These are phyloP conservation scores for Macrotyloma uniflorum DNA, from an alignment of 306 rosid genomes.

Conservation along the genomic window DNA sequence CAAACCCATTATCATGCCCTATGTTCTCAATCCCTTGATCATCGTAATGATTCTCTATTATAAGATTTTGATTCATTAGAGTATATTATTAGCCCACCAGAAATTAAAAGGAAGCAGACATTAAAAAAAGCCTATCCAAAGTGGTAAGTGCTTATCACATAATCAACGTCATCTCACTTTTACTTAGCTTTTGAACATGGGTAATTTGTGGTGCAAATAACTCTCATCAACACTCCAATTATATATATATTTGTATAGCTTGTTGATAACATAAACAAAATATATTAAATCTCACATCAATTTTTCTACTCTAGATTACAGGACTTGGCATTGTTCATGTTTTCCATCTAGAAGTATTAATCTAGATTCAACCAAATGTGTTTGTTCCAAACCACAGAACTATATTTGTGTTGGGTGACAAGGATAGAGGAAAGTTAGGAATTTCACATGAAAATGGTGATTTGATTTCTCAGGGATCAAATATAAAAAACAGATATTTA, in stretches of 20 bases:
- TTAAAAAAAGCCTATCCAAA: constrained; percentile 31
- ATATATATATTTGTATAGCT: not conserved
- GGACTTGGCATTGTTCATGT: constrained; percentile 10
- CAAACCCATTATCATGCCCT: constrained; percentile 73
- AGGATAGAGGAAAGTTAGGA: constrained; percentile 42
- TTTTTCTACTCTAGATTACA: constrained; percentile 6
- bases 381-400: constrained; percentile 42
- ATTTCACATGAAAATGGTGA: constrained; percentile 49
- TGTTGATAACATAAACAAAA: not conserved
- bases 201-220: constrained; percentile 38
- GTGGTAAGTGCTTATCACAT: constrained; percentile 48
- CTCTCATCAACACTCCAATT: constrained; percentile 7
- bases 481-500: constrained; percentile 12
- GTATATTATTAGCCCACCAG: constrained; percentile 42
- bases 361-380: constrained; percentile 26
- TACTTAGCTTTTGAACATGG: constrained; percentile 34
- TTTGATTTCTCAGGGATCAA: constrained; percentile 44
- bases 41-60: constrained; percentile 55
- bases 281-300: constrained; percentile 6
- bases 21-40: constrained; percentile 49
- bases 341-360: constrained; percentile 39
- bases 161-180: constrained; percentile 45
- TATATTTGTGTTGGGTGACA: constrained; percentile 49
- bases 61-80: constrained; percentile 47
- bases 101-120: constrained; percentile 29